Base-by-base conservation (phyloP, 78 protist species). In the Creolimax fragrantissima region DNA sequence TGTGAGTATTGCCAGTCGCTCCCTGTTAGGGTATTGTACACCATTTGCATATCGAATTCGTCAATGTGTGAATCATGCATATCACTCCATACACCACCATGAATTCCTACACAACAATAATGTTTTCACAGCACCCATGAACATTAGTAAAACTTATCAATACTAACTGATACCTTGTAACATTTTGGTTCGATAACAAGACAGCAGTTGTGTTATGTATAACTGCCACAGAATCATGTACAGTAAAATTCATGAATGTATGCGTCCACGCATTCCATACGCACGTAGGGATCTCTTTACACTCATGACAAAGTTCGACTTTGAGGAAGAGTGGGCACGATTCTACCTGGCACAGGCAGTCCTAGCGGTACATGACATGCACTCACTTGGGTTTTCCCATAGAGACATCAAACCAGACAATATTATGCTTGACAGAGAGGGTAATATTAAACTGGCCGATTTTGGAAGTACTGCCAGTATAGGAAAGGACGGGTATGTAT, bases 371-470 rank as follows among this genome's bases (percentile, higher is more conserved):
- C 91, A 95, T 3, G 85, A 96, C 3, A 86, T 98, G 3, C 99
- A 98, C 94, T 2, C 7, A 24, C 6, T 90, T 42, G 96, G 96
- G 2, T 95, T 93, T 41, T 93, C 92, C 39, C 98, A 97, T 93
- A 44, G 99, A 3, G 99, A 98, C 92, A 66, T 97, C 74, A 98
- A 98, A 85, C 99, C 98, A 0, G 98, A 96, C 45, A 97, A 97
- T 93, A 32, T 95, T 5, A 90, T 96, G n/a, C 43, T 97, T 5
- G 85, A 85, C 44, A 11, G 4, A n/a, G 42, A 81, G 7, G 94
- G 94, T 35, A 67, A 94, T 42, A 4, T 94, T 4, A 58, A 43
- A 42, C 93, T 94, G 11, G 89, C 94, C 36, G 96, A 94, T 37
- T 94, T 94, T 85, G 96, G 96, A n/a, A 83, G 88, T 3, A 88